Evolutionary conservation across 2,329 filamentous ascomycete species (phyloP).

Genomic region (Alternaria conjuncta): DNA sequence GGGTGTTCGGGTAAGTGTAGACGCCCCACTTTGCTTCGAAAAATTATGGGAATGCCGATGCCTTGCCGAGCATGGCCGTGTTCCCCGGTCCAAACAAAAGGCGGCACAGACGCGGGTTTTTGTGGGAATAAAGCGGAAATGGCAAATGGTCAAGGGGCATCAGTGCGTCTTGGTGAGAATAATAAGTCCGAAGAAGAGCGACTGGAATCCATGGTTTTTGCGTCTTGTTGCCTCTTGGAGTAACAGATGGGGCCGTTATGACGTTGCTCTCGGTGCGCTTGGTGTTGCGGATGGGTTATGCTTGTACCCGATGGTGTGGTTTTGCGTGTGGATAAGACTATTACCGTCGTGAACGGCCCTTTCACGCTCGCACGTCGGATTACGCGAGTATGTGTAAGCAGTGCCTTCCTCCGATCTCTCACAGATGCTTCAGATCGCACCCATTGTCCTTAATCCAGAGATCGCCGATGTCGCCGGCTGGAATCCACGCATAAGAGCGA

Average conservation of each 20-base stretch:
- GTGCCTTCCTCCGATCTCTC: neutral
- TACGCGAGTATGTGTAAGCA: neutral
- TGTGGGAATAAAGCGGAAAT: constrained; percentile 1
- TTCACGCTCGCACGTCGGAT: neutral
- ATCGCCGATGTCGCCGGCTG: constrained; percentile 1
- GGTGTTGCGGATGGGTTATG: neutral
- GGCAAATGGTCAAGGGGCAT: neutral
- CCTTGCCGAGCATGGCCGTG: neutral
- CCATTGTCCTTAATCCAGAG: neutral
- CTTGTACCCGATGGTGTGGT: neutral
- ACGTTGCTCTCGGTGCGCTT: neutral
- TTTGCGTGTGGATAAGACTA: neutral
- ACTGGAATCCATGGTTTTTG: constrained; percentile 9
- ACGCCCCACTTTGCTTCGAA: neutral
- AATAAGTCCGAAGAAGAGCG: constrained; percentile 15
- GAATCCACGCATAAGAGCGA: neutral
- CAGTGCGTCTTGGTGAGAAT: neutral
- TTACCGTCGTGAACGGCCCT: neutral
- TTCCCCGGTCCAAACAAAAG: neutral
- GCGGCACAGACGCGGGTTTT: neutral
- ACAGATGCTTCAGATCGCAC: neutral
- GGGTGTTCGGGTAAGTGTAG: neutral
- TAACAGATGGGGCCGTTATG: neutral
- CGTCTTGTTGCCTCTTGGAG: neutral
- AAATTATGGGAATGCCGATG: neutral